Evolutionary conservation across 805 yeast species (phyloP).

Genomic region (Lachancea dasiensis): DNA sequence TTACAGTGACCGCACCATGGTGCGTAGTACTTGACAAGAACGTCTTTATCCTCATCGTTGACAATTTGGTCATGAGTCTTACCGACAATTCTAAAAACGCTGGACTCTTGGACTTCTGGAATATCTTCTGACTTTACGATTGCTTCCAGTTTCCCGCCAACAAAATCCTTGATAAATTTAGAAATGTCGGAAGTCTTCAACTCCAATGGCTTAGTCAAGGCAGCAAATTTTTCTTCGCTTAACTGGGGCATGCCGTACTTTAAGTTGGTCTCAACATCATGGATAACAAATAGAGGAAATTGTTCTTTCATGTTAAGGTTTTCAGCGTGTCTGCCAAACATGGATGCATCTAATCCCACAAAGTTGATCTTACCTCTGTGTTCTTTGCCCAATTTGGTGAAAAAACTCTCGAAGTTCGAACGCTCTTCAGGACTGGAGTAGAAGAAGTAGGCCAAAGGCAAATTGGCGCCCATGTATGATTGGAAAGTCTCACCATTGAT

Average conservation of each 20-base stretch:
- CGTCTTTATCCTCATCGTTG: constrained; percentile 52
- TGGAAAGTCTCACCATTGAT: constrained; percentile 74
- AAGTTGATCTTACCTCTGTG: constrained; percentile 77
- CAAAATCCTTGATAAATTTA: constrained; percentile 56
- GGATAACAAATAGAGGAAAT: constrained; percentile 88
- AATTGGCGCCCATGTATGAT: constrained; percentile 60
- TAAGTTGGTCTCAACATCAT: constrained; percentile 57
- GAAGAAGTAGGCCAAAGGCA: constrained; percentile 87
- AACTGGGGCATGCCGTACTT: constrained; percentile 75
- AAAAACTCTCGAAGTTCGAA: constrained; percentile 43
- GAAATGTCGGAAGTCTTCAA: constrained; percentile 50
- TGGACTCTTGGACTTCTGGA: constrained; percentile 75
- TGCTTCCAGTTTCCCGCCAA: constrained; percentile 61
- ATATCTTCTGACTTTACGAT: constrained; percentile 78
- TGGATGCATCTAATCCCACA: constrained; percentile 79
- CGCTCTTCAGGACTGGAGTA: constrained; percentile 66
- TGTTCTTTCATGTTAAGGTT: constrained; percentile 76
- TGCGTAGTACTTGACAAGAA: constrained; percentile 87
- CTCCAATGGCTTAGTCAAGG: constrained; percentile 23
- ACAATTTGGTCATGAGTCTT: constrained; percentile 70
- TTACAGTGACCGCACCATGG: constrained; percentile 99
- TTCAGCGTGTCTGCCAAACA: constrained; percentile 81
- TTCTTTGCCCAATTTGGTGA: constrained; percentile 62
- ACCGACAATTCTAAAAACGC: constrained; percentile 75
- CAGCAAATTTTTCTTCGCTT: constrained; percentile 27